Percentiles rank a stretch among this genome's conserved stretches.
phyloP scores from a whole-genome alignment of 2,329 filamentous ascomycete species.

The Delphinella strobiligena region DNA sequence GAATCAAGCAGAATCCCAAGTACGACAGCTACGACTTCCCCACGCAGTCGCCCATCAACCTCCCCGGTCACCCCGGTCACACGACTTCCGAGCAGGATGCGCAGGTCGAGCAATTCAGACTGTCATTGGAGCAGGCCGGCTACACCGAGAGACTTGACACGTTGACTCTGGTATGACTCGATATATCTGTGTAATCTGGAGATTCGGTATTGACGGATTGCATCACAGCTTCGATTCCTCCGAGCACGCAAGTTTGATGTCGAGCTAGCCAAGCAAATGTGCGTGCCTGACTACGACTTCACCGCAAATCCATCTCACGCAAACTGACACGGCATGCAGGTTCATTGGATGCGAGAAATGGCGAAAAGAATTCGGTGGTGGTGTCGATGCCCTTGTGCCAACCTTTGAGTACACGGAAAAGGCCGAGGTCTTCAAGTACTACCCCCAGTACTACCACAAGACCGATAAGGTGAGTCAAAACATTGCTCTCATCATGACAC shows the following conservation, averaged over 20 bases:
- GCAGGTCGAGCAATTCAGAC: conserved; percentile 72
- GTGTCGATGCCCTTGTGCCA: conserved; percentile 66
- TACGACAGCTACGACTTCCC: conserved; percentile 96
- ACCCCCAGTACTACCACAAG: conserved; percentile 99
- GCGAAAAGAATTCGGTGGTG: conserved; percentile 65
- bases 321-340: conserved; percentile 40
- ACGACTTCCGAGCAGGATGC: conserved; percentile 80
- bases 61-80: conserved; percentile 75
- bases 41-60: conserved; percentile 56
- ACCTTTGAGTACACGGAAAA: conserved; percentile 83
- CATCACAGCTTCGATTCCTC: conserved; percentile 65
- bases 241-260: conserved; percentile 94
- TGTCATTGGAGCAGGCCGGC: conserved; percentile 72
- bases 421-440: conserved; percentile 72
- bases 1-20: conserved; percentile 60
- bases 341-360: conserved; percentile 84
- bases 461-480: conserved; percentile 54
- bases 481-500: not conserved
- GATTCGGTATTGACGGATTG: not conserved
- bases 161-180: conserved; percentile 67
- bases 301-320: not conserved
- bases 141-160: conserved; percentile 81
- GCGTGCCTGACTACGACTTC: conserved; percentile 26
- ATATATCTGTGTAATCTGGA: not conserved
- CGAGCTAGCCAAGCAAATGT: conserved; percentile 76